Evolutionary conservation across 768 basidiomycete genomes (phyloP), one percentile per base, ranked within the genome.

Genomic region (Lenzites betulinus): DNA sequence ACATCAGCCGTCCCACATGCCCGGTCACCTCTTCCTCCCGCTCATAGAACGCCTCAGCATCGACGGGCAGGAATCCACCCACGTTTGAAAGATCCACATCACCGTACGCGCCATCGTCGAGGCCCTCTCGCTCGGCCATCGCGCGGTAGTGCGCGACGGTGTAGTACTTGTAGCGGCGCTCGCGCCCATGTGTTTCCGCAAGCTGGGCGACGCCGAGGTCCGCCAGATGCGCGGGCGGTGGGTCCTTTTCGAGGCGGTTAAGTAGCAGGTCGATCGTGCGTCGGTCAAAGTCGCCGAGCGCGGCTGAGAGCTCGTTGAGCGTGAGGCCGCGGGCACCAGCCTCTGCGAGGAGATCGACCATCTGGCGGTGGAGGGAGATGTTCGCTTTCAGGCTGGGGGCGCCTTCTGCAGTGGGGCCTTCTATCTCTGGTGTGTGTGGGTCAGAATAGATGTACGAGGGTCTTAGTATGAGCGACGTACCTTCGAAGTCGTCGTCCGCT

Each of bases 91-190:
- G 65, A 68, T 89, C 82, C 36, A 81, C 69, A 36, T 82, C 76
- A 20, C 71, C 62, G 62, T 80, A 79, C 2, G 78, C 76, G 3
- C 74, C 66, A 54, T 82, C 79, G 66, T 88, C 84, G 25, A 94
- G 78, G 8, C 83, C 81, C 72, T 94, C 90, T 46, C 79, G 77
- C 2, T 77, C 74, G 49, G 93, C 81, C 33, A 92, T 77, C 30
- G 77, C 71, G 30, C 78, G 81, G 73, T 91, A 96, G 30, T 86
- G 83, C 1, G 82, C 79, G 44, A 89, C 71, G 0, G 92, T 91
- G 76, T 85, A 95, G 69, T 93, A 93, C 63, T 93, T 82, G 70
- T 93, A 85, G 23, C 93, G 88, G 28, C 93, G 87, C 75, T 98
- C 92, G 36, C 93, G 85, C 5, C 92, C 92, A 63, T 81, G 79